These are phyloP conservation scores for Hortiboletus campestris DNA, from an alignment of 768 basidiomycete genomes.

Conservation along the genomic window DNA sequence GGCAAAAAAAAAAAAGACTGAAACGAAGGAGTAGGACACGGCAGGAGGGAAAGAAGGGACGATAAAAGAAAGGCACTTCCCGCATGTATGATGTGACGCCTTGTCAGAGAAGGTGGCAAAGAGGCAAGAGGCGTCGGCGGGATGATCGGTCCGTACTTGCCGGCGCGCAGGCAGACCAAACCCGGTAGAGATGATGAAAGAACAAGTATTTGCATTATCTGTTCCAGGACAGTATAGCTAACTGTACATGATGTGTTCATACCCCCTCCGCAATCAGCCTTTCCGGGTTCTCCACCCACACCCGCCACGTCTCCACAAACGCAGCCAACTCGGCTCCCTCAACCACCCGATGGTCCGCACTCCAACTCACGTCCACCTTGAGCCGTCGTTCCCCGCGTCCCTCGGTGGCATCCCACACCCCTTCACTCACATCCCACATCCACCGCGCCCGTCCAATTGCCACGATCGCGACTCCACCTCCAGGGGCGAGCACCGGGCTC, in stretches of 20 bases:
- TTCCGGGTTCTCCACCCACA: slow-evolving; percentile 73
- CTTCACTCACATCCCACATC: slow-evolving; percentile 67
- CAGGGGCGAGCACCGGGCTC: slow-evolving; percentile 73
- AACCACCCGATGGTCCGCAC: slow-evolving; percentile 82
- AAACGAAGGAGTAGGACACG: not conserved
- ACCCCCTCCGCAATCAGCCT: slow-evolving; percentile 57
- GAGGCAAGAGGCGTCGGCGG: not conserved
- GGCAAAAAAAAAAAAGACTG: too few relatives aligned
- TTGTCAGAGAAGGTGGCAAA: not conserved
- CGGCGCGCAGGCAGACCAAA: not conserved
- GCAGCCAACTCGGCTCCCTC: slow-evolving; percentile 89
- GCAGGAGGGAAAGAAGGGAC: not conserved
- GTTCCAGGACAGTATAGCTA: not conserved
- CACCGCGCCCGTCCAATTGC: slow-evolving; percentile 77
- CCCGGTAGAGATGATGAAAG: too few relatives aligned
- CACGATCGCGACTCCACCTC: slow-evolving; percentile 83
- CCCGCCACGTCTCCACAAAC: slow-evolving; percentile 84
- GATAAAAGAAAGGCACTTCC: not conserved
- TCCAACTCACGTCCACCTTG: slow-evolving; percentile 72
- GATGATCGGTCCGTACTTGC: not conserved
- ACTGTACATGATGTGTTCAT: slow-evolving; percentile 18
- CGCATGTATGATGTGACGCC: too few relatives aligned
- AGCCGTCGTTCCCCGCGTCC: slow-evolving; percentile 48
- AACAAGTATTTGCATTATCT: too few relatives aligned
- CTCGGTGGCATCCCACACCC: slow-evolving; percentile 20